A percentile compares a stretch with the other conserved stretches of the same genome.
Conservation (phyloP, 78 protist genomes). For the Cyanophora paradoxa region DNA sequence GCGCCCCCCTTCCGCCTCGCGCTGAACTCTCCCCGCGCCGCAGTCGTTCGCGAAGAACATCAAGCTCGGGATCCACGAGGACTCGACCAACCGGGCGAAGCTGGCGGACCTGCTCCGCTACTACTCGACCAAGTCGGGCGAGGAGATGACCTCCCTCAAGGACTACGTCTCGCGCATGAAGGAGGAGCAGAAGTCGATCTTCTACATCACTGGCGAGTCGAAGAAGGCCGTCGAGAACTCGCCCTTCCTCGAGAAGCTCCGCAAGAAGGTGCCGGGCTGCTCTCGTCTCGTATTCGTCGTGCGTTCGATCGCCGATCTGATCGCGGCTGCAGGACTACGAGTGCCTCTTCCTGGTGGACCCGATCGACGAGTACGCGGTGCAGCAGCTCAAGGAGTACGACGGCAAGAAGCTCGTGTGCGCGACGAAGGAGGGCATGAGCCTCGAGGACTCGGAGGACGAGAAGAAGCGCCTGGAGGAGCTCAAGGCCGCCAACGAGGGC, state of each 20-base stretch:
- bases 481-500: slow-evolving; percentile 74
- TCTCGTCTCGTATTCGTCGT: no score
- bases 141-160: slow-evolving; percentile 88
- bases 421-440: slow-evolving; percentile 97
- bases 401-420: slow-evolving; percentile 94
- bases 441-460: slow-evolving; percentile 90
- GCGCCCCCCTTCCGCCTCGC: no score
- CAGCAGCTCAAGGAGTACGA: slow-evolving; percentile 98
- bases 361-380: slow-evolving; percentile 99
- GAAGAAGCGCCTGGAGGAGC: slow-evolving; percentile 82
- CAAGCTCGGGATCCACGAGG: slow-evolving; percentile 99
- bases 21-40: no score
- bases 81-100: slow-evolving; percentile 88
- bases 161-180: slow-evolving; percentile 98
- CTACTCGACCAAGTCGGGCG: slow-evolving; percentile 88
- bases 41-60: slow-evolving; percentile 94
- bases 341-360: slow-evolving; percentile 93
- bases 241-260: slow-evolving; percentile 80
- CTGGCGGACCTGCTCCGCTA: slow-evolving; percentile 95
- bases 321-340: neutral
- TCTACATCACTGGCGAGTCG: slow-evolving; percentile 99
- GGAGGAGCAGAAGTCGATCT: slow-evolving; percentile 96
- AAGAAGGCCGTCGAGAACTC: slow-evolving; percentile 71
- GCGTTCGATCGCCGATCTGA: no score
- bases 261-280: no score